Conservation (phyloP, 345 rosid species). For the Moricandia arvensis region DNA sequence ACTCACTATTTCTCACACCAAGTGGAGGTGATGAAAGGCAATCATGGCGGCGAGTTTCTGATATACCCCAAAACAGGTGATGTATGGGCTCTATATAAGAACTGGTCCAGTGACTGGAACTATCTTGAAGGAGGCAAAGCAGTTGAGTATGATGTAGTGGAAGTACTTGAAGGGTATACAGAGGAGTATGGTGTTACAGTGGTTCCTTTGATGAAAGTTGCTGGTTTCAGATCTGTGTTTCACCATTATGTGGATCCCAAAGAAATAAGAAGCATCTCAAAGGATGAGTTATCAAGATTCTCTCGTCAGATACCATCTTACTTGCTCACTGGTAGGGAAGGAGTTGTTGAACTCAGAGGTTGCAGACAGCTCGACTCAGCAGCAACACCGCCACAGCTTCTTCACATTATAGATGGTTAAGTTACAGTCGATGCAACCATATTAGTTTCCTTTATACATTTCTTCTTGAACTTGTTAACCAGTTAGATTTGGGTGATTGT, state of each 20-base stretch:
- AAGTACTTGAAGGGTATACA: conserved; percentile 57
- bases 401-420: conserved; percentile 30
- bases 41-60: conserved; percentile 44
- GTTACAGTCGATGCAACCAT: not conserved
- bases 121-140: conserved; percentile 43
- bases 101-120: conserved; percentile 71
- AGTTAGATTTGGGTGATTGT: not conserved
- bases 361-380: conserved; percentile 71
- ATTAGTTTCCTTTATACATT: not conserved
- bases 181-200: conserved; percentile 59
- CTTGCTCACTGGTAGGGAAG: conserved; percentile 64
- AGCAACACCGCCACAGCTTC: conserved; percentile 59
- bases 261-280: conserved; percentile 47
- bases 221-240: conserved; percentile 63
- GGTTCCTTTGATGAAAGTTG: conserved; percentile 58
- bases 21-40: conserved; percentile 46
- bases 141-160: conserved; percentile 60
- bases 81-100: conserved; percentile 65
- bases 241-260: conserved; percentile 46
- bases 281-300: conserved; percentile 58
- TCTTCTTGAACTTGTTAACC: not conserved
- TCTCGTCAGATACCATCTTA: conserved; percentile 69
- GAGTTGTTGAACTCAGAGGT: conserved; percentile 54
- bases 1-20: conserved; percentile 63
- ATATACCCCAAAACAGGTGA: conserved; percentile 65